A percentile compares a stretch with the other conserved stretches of the same genome.
Evolutionary conservation across 768 basidiomycete genomes (phyloP).

Genomic region (Daedaleopsis sinensis): DNA sequence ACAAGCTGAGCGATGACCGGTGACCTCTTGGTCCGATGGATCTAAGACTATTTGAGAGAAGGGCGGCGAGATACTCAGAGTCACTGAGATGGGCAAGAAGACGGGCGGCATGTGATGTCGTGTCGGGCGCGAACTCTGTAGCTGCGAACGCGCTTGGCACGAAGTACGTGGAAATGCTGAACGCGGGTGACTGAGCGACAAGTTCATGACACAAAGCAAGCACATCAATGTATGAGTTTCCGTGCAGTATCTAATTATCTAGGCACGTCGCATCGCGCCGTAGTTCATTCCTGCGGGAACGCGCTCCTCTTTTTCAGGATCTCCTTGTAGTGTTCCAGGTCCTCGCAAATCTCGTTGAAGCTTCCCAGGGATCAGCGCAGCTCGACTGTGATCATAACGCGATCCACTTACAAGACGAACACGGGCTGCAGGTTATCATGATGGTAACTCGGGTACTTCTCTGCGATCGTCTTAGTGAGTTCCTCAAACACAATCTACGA

Average conservation of each 20-base stretch:
- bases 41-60: constrained; percentile 23
- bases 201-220: neutral
- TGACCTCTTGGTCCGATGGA: constrained; percentile 34
- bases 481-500: constrained; percentile 68
- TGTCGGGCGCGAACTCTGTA: constrained; percentile 30
- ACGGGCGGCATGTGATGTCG: constrained; percentile 28
- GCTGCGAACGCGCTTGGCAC: constrained; percentile 25
- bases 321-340: constrained; percentile 10
- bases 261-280: neutral
- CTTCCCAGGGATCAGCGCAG: neutral
- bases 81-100: constrained; percentile 22
- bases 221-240: neutral
- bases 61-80: constrained; percentile 29
- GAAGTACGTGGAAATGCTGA: constrained; percentile 31
- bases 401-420: constrained; percentile 57
- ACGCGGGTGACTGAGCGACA: constrained; percentile 10
- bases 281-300: neutral
- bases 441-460: constrained; percentile 69
- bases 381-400: too few relatives aligned
- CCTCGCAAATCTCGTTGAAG: constrained; percentile 15
- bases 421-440: constrained; percentile 59
- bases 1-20: too few relatives aligned
- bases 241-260: neutral
- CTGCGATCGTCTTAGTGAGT: constrained; percentile 57
- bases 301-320: constrained; percentile 15